Evolutionary conservation across 1,284 basidiomycete genomes (phyloP).

Genomic region (Salmacisia buchloeana): DNA sequence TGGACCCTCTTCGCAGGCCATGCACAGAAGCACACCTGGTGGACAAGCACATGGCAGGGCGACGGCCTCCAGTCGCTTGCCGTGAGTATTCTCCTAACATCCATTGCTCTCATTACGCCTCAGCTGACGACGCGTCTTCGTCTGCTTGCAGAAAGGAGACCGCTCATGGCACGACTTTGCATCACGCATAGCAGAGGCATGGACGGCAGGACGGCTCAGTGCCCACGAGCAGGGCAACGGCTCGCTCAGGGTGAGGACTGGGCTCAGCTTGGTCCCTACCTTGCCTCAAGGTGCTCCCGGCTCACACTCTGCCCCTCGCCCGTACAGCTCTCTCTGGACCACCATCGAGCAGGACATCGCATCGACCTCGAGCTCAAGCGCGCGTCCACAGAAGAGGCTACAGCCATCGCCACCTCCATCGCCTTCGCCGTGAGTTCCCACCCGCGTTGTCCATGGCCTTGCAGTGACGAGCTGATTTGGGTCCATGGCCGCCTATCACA

Average conservation of each 20-base stretch:
- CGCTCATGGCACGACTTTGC: not conserved
- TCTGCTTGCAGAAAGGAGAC: not conserved
- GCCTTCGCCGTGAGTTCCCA: too few species aligned
- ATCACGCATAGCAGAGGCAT: not conserved
- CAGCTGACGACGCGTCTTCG: too few species aligned
- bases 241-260: not conserved
- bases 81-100: not conserved
- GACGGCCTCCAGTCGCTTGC: not conserved
- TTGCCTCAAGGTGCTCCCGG: too few species aligned
- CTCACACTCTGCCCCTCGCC: too few species aligned
- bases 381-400: too few species aligned
- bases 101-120: not conserved
- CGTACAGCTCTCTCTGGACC: too few species aligned
- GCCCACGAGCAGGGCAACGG: not conserved
- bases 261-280: not conserved
- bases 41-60: not conserved
- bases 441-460: not conserved
- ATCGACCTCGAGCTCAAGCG: too few species aligned
- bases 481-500: too few species aligned
- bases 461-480: not conserved
- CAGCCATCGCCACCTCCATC: too few species aligned
- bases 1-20: not conserved
- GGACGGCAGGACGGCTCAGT: not conserved
- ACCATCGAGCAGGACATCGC: too few species aligned
- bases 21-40: not conserved